Percentiles rank a stretch among this genome's conserved stretches.
phyloP scores from a whole-genome alignment of 1,139 yeast species.

The Kodamaea derodonti region DNA sequence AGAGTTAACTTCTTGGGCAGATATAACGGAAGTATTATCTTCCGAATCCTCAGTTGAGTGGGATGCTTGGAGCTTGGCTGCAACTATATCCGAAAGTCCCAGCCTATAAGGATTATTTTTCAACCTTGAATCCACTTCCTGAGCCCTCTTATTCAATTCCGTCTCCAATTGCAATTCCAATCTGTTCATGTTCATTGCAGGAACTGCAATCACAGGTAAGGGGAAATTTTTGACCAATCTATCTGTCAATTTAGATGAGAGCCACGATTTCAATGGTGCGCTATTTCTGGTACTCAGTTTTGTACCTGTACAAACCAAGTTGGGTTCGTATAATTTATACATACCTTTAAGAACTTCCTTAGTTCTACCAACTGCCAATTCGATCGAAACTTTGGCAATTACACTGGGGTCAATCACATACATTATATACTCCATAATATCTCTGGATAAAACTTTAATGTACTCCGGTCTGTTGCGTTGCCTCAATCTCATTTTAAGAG shows the following conservation, averaged over 20 bases:
- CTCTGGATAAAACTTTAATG: slow-evolving; percentile 30
- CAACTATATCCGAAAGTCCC: not conserved
- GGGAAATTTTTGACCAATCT: slow-evolving; percentile 60
- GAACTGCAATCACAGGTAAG: slow-evolving; percentile 66
- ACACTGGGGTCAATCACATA: slow-evolving; percentile 45
- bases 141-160: slow-evolving; percentile 17
- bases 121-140: not conserved
- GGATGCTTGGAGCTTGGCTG: not conserved
- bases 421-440: slow-evolving; percentile 47
- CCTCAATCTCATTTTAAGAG: slow-evolving; percentile 30
- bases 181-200: slow-evolving; percentile 56
- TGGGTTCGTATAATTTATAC: slow-evolving; percentile 62
- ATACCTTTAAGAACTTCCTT: slow-evolving; percentile 56
- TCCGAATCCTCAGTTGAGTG: not conserved
- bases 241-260: slow-evolving; percentile 58
- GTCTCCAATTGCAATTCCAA: slow-evolving; percentile 23
- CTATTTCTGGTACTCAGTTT: slow-evolving; percentile 44
- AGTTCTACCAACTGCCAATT: slow-evolving; percentile 58
- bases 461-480: slow-evolving; percentile 34
- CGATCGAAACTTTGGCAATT: slow-evolving; percentile 57
- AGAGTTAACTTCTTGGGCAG: slow-evolving; percentile 7
- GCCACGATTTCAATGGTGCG: slow-evolving; percentile 58
- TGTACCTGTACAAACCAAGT: slow-evolving; percentile 58
- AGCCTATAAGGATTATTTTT: not conserved
- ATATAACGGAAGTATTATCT: not conserved